Evolutionary conservation across 352 stramenopile genomes (phyloP).

Genomic region (Globisporangium echinulatum): DNA sequence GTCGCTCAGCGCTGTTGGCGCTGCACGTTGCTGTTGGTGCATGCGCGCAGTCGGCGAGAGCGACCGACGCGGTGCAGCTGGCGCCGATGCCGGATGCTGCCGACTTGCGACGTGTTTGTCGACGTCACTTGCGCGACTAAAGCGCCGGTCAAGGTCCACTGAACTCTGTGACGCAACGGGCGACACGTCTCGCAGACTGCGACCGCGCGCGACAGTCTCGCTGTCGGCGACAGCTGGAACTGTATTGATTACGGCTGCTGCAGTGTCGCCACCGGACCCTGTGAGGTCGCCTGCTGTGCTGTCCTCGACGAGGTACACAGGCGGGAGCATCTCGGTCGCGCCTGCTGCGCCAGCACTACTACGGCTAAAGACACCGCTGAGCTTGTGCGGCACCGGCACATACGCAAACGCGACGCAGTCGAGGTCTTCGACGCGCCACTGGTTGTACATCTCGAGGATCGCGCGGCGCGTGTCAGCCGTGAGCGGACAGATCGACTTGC

Average conservation of each 20-base stretch:
- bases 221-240: background rate
- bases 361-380: constrained; percentile 46
- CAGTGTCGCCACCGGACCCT: background rate
- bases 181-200: constrained; percentile 11
- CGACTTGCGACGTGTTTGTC: background rate
- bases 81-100: background rate
- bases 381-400: constrained; percentile 67
- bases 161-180: constrained; percentile 25
- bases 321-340: constrained; percentile 33
- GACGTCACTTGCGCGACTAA: constrained; percentile 2
- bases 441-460: constrained; percentile 87
- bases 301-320: constrained; percentile 82
- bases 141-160: constrained; percentile 12
- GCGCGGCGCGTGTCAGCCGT: constrained; percentile 68
- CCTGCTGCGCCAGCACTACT: background rate
- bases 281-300: constrained; percentile 20
- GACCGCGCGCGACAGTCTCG: background rate
- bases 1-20: constrained; percentile 24
- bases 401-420: constrained; percentile 83
- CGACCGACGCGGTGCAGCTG: background rate
- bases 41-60: background rate
- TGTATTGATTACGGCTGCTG: no score
- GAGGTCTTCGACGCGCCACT: constrained; percentile 83
- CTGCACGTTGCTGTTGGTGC: background rate
- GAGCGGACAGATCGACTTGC: constrained; percentile 81